phyloP scores from a whole-genome alignment of 192 early-diverging fungal species.

The Gryganskiella cystojenkinii region DNA sequence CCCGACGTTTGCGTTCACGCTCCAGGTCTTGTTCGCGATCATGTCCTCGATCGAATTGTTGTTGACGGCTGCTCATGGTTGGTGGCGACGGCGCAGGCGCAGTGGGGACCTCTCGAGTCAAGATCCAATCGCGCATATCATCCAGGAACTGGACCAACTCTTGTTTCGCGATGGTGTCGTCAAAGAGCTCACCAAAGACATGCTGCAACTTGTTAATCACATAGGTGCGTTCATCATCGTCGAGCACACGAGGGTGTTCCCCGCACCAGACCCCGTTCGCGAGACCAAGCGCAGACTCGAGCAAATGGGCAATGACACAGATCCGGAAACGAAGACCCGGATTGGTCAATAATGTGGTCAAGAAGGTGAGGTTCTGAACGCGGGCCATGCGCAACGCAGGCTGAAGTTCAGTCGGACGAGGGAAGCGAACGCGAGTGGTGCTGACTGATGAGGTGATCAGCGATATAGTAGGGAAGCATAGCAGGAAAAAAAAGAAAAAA shows the following conservation, averaged over 20 bases:
- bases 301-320: constrained; percentile 24
- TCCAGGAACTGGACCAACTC: constrained; percentile 10
- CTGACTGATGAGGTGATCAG: constrained; percentile 1
- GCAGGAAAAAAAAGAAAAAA: not conserved
- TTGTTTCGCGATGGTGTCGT: not conserved
- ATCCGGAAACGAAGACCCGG: constrained; percentile 27
- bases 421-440: constrained; percentile 11
- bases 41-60: no score
- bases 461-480: not conserved
- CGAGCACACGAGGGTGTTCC: constrained; percentile 16
- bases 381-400: not conserved
- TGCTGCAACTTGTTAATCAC: constrained; percentile 18
- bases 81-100: no score
- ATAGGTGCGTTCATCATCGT: constrained; percentile 4
- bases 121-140: not conserved
- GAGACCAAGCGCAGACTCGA: constrained; percentile 23
- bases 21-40: no score
- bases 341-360: constrained; percentile 5
- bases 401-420: constrained; percentile 14
- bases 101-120: not conserved
- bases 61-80: no score
- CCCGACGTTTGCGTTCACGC: not conserved
- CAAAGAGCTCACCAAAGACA: constrained; percentile 21
- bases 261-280: constrained; percentile 5
- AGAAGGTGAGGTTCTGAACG: not conserved